Percentiles rank a stretch among this genome's conserved stretches.
Conservation (phyloP, 495 filamentous ascomycete genomes). For the Penicillium longicatenatum region DNA sequence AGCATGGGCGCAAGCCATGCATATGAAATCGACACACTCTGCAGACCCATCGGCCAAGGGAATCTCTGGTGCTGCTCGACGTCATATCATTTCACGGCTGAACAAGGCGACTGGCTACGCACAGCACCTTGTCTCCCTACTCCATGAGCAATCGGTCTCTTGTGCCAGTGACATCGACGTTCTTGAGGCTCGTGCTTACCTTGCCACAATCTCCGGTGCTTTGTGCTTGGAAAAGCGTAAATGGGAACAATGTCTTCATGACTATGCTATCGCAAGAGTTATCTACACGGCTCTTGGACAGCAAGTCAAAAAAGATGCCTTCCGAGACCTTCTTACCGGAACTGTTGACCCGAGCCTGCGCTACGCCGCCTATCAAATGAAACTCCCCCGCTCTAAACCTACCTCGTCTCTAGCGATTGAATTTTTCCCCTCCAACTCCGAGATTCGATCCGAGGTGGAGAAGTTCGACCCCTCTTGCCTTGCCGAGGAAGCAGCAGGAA, state of each 20-base stretch:
- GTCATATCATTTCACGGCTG: conserved; percentile 85
- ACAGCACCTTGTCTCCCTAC: conserved; percentile 62
- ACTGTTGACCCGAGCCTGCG: conserved; percentile 92
- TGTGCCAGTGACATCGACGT: conserved; percentile 70
- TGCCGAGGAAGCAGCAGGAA: conserved; percentile 61
- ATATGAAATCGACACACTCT: conserved; percentile 82
- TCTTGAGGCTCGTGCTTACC: conserved; percentile 86
- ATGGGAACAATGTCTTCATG: conserved; percentile 77
- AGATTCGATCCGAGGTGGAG: conserved; percentile 66
- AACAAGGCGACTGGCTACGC: conserved; percentile 76
- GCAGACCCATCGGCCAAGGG: conserved; percentile 70
- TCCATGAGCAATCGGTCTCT: conserved; percentile 58
- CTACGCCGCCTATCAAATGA: conserved; percentile 89
- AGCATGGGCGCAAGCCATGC: conserved; percentile 96
- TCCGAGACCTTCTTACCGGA: conserved; percentile 78
- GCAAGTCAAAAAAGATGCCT: conserved; percentile 66
- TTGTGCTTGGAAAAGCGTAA: conserved; percentile 81
- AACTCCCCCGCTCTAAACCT: conserved; percentile 79
- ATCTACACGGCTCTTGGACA: conserved; percentile 79
- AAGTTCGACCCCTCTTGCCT: conserved; percentile 71
- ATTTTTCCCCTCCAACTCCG: conserved; percentile 65
- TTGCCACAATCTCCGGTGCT: conserved; percentile 69
- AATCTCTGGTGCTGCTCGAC: conserved; percentile 74
- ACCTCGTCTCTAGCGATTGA: conserved; percentile 75
- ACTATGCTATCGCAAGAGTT: conserved; percentile 74